Conservation (phyloP, 345 rosid genomes). For the Corchorus capsularis region DNA sequence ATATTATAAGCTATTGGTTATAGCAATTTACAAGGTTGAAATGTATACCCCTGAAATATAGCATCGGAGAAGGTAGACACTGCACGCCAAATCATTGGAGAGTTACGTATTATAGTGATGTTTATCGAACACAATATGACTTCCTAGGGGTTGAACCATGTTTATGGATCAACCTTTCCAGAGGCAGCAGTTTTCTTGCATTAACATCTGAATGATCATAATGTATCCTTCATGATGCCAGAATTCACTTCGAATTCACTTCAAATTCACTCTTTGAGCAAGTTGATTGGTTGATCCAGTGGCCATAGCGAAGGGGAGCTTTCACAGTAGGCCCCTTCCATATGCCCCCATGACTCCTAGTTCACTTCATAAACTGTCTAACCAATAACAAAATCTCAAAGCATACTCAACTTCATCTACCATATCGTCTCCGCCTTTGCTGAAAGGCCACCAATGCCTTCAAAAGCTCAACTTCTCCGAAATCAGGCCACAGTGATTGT, state of each 20-base stretch:
- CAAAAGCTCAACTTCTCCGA: slow-evolving; percentile 34
- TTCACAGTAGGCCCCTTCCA: not conserved
- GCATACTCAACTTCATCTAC: slow-evolving; percentile 8
- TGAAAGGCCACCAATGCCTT: slow-evolving; percentile 34
- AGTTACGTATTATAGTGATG: not conserved
- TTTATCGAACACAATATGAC: not conserved
- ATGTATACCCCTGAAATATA: not conserved
- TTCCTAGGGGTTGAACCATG: not conserved
- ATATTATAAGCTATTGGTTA: not conserved
- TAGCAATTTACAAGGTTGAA: not conserved
- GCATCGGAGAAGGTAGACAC: not conserved
- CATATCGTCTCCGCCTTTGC: slow-evolving; percentile 22
- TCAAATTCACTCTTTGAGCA: not conserved
- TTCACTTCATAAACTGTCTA: not conserved
- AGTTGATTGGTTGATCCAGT: not conserved
- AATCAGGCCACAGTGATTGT: slow-evolving; percentile 29
- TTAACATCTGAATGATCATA: not conserved
- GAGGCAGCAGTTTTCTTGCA: not conserved
- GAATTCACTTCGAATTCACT: slow-evolving; percentile 2
- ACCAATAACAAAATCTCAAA: slow-evolving; percentile 2
- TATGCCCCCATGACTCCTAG: not conserved
- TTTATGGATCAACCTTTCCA: not conserved
- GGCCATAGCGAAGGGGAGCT: not conserved
- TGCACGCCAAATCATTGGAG: not conserved
- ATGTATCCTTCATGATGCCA: not conserved